phyloP scores from a whole-genome alignment of 148 eudicot species.

The Heliamphora exappendiculata region DNA sequence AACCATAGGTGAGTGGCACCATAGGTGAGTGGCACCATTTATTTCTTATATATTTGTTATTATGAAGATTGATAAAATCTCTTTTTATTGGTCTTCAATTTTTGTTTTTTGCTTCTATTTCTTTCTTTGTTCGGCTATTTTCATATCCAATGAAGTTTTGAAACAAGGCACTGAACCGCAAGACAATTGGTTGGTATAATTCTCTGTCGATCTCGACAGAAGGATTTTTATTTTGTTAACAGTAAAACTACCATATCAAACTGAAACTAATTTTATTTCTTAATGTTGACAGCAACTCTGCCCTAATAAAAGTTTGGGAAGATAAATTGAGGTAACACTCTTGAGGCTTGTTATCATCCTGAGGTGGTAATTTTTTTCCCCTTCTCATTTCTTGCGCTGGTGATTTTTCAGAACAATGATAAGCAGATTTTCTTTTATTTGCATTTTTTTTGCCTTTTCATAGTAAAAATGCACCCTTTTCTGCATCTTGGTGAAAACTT shows the following conservation, averaged over 20 bases:
- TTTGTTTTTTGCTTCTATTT: too few species aligned
- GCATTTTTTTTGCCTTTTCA: neutral
- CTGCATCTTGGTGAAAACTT: neutral
- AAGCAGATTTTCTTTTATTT: neutral
- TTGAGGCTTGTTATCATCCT: conserved; percentile 12
- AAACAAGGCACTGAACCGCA: too few species aligned
- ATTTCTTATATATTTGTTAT: too few species aligned
- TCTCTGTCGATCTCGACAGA: too few species aligned
- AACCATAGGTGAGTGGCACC: too few species aligned
- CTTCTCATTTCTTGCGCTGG: neutral
- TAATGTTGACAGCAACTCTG: conserved; percentile 15
- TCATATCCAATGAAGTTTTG: too few species aligned
- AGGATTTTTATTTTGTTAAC: too few species aligned
- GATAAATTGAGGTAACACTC: conserved; percentile 8
- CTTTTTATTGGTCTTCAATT: too few species aligned
- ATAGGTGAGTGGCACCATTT: too few species aligned
- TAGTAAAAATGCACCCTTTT: neutral
- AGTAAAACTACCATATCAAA: neutral
- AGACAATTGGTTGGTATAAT: too few species aligned
- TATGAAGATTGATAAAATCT: too few species aligned
- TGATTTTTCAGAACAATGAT: neutral
- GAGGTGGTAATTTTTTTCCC: conserved; percentile 19
- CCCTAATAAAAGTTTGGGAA: conserved; percentile 8
- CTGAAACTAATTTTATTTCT: conserved; percentile 1
- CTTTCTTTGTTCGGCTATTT: too few species aligned